phyloP scores from a whole-genome alignment of 1,284 basidiomycete species.

The Cryptococcus maquisensis region DNA sequence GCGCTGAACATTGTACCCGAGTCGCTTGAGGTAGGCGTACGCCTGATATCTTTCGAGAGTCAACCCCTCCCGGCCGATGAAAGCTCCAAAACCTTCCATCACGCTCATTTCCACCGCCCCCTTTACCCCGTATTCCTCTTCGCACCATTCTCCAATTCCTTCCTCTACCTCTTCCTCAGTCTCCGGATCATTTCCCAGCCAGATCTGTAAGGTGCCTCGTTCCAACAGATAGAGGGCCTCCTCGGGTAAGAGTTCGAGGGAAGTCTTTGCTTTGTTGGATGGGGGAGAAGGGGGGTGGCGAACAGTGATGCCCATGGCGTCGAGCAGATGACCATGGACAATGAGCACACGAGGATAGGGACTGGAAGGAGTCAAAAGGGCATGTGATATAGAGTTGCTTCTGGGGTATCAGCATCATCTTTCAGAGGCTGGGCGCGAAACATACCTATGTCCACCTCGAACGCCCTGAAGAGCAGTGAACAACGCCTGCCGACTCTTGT shows the following conservation, averaged over 20 bases:
- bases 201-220: constrained; percentile 78
- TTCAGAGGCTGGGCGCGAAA: constrained; percentile 4
- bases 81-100: constrained; percentile 78
- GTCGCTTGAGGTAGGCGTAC: constrained; percentile 82
- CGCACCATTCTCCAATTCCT: constrained; percentile 36
- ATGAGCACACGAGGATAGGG: constrained; percentile 59
- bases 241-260: constrained; percentile 80
- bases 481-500: constrained; percentile 76
- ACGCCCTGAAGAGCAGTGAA: constrained; percentile 70
- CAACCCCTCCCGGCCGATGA: constrained; percentile 72
- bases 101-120: constrained; percentile 90
- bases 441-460: constrained; percentile 68
- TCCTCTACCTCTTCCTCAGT: constrained; percentile 14
- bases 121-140: constrained; percentile 62
- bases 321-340: constrained; percentile 70
- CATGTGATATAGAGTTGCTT: constrained; percentile 49
- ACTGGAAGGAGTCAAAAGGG: constrained; percentile 31
- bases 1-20: constrained; percentile 84
- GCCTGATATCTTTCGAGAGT: constrained; percentile 85
- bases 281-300: constrained; percentile 52
- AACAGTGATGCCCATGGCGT: constrained; percentile 67
- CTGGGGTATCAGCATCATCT: not conserved
- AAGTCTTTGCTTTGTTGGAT: constrained; percentile 57
- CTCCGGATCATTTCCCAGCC: constrained; percentile 52
- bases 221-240: constrained; percentile 91